Evolutionary conservation across 768 basidiomycete species (phyloP), one percentile per base, ranked within the genome.

Genomic region (Lactarius vividus): DNA sequence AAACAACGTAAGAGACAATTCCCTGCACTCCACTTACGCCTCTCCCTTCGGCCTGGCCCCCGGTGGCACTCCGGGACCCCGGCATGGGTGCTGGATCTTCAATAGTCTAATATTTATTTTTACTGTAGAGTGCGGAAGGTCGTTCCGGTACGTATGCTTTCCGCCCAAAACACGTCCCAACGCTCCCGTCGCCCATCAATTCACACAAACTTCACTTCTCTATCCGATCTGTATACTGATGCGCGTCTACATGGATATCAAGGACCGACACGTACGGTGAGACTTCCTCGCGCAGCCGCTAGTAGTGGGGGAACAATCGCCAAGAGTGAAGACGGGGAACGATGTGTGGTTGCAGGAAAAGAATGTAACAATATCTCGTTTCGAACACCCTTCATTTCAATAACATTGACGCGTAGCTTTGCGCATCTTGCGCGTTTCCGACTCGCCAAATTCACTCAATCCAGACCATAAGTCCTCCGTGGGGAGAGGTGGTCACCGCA

Each of bases 291-390:
- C n/a, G 87, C 83, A 29, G 83, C 85, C 28, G 75, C 84, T 2
- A 78, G 74, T 64, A 88, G 90, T 57, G 87, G 88, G 39, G 89
- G 88, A 0, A 78, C 85, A 1, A 84, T 93, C 53, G 82, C 88
- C 28, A 85, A 82, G 71, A 87, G 82, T 68, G 85, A 87, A 66
- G 90, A 92, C 70, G 87, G 86, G 1, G 72, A 71, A 42, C 77
- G 85, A 71, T 90, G 88, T 75, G 89, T 85, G 2, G 87, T 92
- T 13, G 84, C 90, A 1, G 90, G 91, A n/a, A 85, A 84, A 75
- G 91, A 91, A 79, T 90, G 91, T 91, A 66, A 52, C 49, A 7
- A 15, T 52, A 26, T 10, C 23, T 15, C 49, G 23, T 52, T 52
- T 52, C 23, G 26, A 52, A 52, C 23, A 4, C 5, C 16, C 1